Conservation (phyloP, 208 protist genomes). For the Polymyxa betae region DNA sequence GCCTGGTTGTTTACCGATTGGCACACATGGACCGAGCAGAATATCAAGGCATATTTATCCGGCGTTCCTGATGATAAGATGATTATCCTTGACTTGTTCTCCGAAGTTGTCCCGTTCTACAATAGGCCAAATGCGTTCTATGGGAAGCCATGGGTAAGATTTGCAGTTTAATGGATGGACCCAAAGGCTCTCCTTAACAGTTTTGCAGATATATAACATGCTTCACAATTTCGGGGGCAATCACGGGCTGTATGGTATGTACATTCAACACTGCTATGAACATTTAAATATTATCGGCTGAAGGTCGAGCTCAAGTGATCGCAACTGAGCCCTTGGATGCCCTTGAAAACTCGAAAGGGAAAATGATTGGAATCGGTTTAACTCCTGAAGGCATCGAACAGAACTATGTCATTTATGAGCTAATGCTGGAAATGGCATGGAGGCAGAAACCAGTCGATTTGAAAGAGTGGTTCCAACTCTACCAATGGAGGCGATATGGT, state of each 20-base stretch:
- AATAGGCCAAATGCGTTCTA: constrained; percentile 67
- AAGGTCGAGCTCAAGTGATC: constrained; percentile 65
- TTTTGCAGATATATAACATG: constrained; percentile 71
- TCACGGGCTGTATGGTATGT: constrained; percentile 64
- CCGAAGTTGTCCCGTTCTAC: constrained; percentile 68
- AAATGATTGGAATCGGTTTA: constrained; percentile 73
- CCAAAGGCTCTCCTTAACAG: background rate
- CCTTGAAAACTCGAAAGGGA: constrained; percentile 39
- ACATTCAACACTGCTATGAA: background rate
- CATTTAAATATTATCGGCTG: background rate
- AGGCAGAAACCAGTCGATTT: constrained; percentile 36
- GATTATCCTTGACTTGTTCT: constrained; percentile 74
- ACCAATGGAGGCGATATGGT: background rate
- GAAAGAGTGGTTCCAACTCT: background rate
- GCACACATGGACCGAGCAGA: constrained; percentile 46
- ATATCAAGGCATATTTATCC: constrained; percentile 68
- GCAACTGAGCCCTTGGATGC: constrained; percentile 58
- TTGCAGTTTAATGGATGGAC: background rate
- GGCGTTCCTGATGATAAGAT: constrained; percentile 67
- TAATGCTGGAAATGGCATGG: constrained; percentile 73
- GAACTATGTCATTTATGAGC: constrained; percentile 72
- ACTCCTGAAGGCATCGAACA: constrained; percentile 75
- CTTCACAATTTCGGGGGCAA: constrained; percentile 77
- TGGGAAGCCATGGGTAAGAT: constrained; percentile 73
- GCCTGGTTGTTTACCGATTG: constrained; percentile 72